phyloP scores from a whole-genome alignment of 1,284 basidiomycete genomes.

The Trametes hirsuta region DNA sequence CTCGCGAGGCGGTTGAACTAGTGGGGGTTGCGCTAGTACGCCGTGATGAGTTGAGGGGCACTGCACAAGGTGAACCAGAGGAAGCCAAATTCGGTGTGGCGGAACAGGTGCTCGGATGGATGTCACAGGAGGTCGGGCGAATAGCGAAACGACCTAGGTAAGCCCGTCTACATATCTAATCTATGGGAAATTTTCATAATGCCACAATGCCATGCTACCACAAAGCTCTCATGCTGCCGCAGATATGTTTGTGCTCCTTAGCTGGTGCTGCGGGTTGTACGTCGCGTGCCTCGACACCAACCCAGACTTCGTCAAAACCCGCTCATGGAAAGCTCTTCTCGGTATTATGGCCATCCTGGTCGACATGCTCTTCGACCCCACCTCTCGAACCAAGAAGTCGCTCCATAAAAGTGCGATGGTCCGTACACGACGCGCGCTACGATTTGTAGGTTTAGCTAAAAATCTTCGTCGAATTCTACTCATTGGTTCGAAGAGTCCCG shows the following conservation, averaged over 20 bases:
- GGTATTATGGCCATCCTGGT: slow-evolving; percentile 59
- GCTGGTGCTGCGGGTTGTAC: slow-evolving; percentile 75
- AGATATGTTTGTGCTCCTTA: slow-evolving; percentile 72
- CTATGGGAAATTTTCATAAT: too few relatives aligned
- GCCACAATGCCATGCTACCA: neutral
- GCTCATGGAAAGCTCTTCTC: slow-evolving; percentile 53
- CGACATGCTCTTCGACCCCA: slow-evolving; percentile 57
- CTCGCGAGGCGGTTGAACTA: slow-evolving; percentile 69
- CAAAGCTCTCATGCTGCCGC: slow-evolving; percentile 62
- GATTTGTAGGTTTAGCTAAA: slow-evolving; percentile 48
- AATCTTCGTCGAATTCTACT: neutral
- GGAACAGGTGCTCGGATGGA: slow-evolving; percentile 75
- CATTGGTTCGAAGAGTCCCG: slow-evolving; percentile 43
- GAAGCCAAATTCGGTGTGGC: slow-evolving; percentile 56
- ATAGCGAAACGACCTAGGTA: slow-evolving; percentile 59
- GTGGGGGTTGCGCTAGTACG: slow-evolving; percentile 66
- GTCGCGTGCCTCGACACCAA: slow-evolving; percentile 48
- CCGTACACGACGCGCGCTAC: slow-evolving; percentile 63
- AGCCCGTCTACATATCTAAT: slow-evolving; percentile 18
- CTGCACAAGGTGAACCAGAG: slow-evolving; percentile 39
- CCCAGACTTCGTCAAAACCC: slow-evolving; percentile 47
- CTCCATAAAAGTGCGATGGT: slow-evolving; percentile 64
- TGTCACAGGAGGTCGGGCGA: slow-evolving; percentile 64
- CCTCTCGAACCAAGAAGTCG: slow-evolving; percentile 56
- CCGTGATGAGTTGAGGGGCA: slow-evolving; percentile 57